These are phyloP conservation scores for Alternaria consortialis DNA, from an alignment of 2,329 filamentous ascomycete species.

Conservation along the genomic window DNA sequence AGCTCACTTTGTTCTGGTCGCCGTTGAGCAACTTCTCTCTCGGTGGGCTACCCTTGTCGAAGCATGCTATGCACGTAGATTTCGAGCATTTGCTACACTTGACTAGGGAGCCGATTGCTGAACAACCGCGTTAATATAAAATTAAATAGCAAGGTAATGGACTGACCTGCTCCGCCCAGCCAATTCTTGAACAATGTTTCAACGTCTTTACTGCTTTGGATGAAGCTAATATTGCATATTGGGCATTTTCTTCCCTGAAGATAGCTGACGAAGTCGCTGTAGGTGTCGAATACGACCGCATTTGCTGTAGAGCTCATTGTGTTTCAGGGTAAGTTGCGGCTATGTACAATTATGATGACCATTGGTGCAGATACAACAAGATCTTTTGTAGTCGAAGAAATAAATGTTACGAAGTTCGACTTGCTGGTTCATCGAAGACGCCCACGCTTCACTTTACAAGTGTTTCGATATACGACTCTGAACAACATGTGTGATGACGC, in stretches of 20 bases:
- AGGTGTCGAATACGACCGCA: background rate
- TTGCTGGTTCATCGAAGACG: background rate
- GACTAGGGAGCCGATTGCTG: constrained; percentile 9
- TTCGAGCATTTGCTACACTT: constrained; percentile 23
- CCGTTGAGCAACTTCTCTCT: constrained; percentile 5
- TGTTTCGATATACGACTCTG: background rate
- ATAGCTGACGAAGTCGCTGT: constrained; percentile 10
- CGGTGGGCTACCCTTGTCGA: background rate
- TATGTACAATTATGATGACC: background rate
- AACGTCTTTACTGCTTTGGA: constrained; percentile 1
- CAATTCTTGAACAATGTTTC: constrained; percentile 20
- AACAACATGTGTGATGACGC: background rate
- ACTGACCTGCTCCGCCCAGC: constrained; percentile 7
- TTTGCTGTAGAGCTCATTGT: background rate
- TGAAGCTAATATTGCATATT: background rate
- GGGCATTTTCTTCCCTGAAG: constrained; percentile 3
- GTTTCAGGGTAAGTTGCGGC: background rate
- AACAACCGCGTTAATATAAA: background rate
- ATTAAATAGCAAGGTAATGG: background rate
- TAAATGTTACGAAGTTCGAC: too few species aligned
- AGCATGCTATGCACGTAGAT: constrained; percentile 20
- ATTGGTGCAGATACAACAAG: background rate
- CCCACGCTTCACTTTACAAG: background rate
- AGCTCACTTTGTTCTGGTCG: constrained; percentile 16
- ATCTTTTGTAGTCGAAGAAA: background rate